Percentiles rank a stretch among this genome's conserved stretches.
These are phyloP conservation scores for Albugo laibachii DNA, from an alignment of 352 stramenopile species.

Conservation along the genomic window DNA sequence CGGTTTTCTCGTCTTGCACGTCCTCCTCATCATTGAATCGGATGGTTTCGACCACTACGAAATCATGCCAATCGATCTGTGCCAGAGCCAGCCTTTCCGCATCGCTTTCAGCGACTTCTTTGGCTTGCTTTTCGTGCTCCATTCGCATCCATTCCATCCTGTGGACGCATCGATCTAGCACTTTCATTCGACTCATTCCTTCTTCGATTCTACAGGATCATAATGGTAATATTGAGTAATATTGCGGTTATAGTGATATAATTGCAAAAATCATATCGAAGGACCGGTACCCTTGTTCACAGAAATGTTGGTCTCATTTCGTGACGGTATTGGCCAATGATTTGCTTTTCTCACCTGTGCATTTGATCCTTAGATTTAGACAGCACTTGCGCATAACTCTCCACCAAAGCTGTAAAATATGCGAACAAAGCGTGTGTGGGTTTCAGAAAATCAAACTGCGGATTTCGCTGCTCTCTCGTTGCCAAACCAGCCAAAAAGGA, in stretches of 20 bases:
- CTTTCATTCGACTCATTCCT: conserved; percentile 64
- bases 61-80: conserved; percentile 98
- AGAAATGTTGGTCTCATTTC: not conserved
- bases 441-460: conserved; percentile 96
- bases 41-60: conserved; percentile 98
- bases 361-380: conserved; percentile 46
- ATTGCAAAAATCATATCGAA: no score
- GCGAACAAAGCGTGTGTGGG: conserved; percentile 92
- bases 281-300: not conserved
- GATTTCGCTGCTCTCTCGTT: conserved; percentile 92
- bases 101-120: conserved; percentile 50
- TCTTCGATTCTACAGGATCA: conserved; percentile 22
- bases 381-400: conserved; percentile 88
- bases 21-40: conserved; percentile 86
- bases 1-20: conserved; percentile 10
- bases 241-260: not conserved
- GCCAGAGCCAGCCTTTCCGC: conserved; percentile 46
- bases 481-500: conserved; percentile 90
- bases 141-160: conserved; percentile 61
- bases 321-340: not conserved
- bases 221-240: not conserved
- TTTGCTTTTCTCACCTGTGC: conserved; percentile 18
- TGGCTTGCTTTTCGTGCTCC: conserved; percentile 50
- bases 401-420: conserved; percentile 96
- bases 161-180: conserved; percentile 71